Evolutionary conservation across 2,329 filamentous ascomycete genomes (phyloP), one percentile per base, ranked within the genome.

Genomic region (Xylariaceae sp.): DNA sequence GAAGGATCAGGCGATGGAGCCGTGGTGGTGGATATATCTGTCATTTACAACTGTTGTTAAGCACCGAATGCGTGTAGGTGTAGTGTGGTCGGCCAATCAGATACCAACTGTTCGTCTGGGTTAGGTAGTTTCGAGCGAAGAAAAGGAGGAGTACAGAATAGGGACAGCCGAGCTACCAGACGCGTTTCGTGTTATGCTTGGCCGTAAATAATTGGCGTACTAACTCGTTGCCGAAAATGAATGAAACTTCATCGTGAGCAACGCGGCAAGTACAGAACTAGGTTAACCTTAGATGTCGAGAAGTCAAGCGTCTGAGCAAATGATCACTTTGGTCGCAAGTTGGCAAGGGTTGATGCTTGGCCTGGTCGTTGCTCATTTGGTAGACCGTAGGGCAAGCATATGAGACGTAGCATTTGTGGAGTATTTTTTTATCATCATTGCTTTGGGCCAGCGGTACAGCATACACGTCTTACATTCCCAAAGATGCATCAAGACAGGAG

Each of bases 11-110:
- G 47, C 35, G 37, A 46, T 40, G 45, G 43, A 50, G 40, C 43
- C 46, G 37, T 35, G 37, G 41, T 29, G 29, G 43, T 36, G 40
- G 45, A 41, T 48, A 43, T 43, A 31, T 38, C 43, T 32, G 46
- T 46, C 45, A 48, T 50, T 48, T 48, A 42, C 36, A 37, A 34
- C 41, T 43, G 31, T 17, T 34, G 32, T 28, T 45, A 14, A 27
- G 33, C 34, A 36, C 41, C 41, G 31, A 43, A 46, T 38, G 34
- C 19, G 26, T 47, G 42, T 27, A 17, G 31, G 39, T 38, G 42
- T 31, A 13, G 24, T 16, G 18, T 9, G 11, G 5, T 32, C 30
- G 16, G 43, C 43, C 40, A 40, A 44, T 41, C 38, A 40, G 33
- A 31, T 36, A 13, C 17, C 37, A 38, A 41, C 38, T 31, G 42